Percentiles rank a stretch among this genome's conserved stretches.
Conservation (phyloP, 2,329 filamentous ascomycete genomes). For the Apiospora phragmitis region DNA sequence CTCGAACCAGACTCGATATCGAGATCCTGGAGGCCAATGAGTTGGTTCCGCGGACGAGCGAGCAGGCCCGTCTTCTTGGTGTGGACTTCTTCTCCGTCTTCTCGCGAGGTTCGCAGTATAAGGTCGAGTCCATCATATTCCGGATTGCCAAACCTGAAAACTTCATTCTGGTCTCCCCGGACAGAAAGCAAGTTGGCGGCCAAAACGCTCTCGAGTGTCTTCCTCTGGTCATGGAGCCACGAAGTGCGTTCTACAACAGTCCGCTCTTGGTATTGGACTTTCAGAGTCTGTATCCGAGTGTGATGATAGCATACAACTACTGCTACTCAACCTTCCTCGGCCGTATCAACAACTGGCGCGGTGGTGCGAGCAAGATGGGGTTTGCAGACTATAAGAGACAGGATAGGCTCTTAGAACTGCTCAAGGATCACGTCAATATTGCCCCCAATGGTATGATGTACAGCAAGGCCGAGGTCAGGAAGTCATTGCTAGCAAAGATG, state of each 20-base stretch:
- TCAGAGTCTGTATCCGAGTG: conserved; percentile 91
- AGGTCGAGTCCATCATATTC: conserved; percentile 98
- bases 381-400: conserved; percentile 85
- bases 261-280: conserved; percentile 92
- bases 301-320: conserved; percentile 99
- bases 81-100: conserved; percentile 98
- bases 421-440: conserved; percentile 87
- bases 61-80: conserved; percentile 88
- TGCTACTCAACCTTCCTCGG: conserved; percentile 97
- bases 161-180: conserved; percentile 86
- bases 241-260: conserved; percentile 89
- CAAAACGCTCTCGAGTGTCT: conserved; percentile 95
- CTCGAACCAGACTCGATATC: conserved; percentile 77
- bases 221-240: conserved; percentile 95
- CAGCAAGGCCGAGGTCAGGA: conserved; percentile 78
- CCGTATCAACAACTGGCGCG: conserved; percentile 79
- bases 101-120: conserved; percentile 93
- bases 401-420: conserved; percentile 70
- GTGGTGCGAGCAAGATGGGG: conserved; percentile 86
- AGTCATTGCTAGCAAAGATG: conserved; percentile 94
- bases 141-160: conserved; percentile 97
- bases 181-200: conserved; percentile 84
- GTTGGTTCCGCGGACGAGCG: conserved; percentile 82
- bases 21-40: conserved; percentile 91
- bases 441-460: conserved; percentile 98